Base-by-base conservation (phyloP, 768 basidiomycete species). In the Phanerochaete carnosa region DNA sequence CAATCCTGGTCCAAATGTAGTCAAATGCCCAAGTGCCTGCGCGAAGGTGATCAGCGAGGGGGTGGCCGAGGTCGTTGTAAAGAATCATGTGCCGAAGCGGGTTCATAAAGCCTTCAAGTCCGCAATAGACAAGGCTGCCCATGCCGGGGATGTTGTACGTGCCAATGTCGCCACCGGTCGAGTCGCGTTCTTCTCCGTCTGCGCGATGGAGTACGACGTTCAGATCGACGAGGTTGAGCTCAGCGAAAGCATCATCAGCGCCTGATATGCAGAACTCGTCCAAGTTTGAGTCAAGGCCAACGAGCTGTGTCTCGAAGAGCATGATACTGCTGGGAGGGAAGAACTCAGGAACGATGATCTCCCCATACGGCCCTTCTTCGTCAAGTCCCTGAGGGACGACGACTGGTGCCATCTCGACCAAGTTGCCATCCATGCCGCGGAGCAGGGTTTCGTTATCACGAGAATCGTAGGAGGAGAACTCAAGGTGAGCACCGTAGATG, bases 301-400 rank as follows among this genome's bases (percentile, higher is more conserved):
- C 83, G 53, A 92, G 79, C 64, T 90, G 86, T 0, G 95, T 97
- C 69, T 88, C 85, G 69, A 98, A 98, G 22, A 99, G 67, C 89
- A 98, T 87, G 68, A 98, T 85, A 61, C 92, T 94, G 11, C 96
- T 96, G 0, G 96, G 95, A n/a, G 95, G 95, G 75, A 98, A 99
- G 66, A 79, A 77, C 37, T 94, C 88, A 0, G 97, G 97, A 1
- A 97, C 85, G 22, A 82, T 67, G 61, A 98, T 86, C 70, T 94
- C 91, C 23, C 88, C 83, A 73, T 80, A 92, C 0, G 87, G 81
- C 1, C 89, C 89, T 60, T 86, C 85, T 30, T 65, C 70, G 65
- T 92, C 91, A n/a, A 79, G 71, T 3, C 86, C 84, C 57, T 87
- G 83, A 3, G 80, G 76, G n/a, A 84, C 80, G 1, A 77, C 73